phyloP scores from a whole-genome alignment of 192 early-diverging fungal species.

The Rhizoclosmatium globosum region DNA sequence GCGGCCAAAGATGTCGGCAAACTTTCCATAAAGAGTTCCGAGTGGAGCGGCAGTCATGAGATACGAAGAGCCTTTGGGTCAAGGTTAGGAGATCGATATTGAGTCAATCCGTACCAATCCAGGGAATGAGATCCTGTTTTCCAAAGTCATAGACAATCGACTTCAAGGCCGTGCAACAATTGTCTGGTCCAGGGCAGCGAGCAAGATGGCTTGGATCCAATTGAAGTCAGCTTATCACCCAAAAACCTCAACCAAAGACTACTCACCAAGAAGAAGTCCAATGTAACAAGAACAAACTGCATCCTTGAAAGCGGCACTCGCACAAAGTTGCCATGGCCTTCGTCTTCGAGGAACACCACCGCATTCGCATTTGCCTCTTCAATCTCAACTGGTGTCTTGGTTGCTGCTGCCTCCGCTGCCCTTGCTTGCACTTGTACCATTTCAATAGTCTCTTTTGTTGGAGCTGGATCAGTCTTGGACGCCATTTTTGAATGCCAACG shows the following conservation, averaged over 20 bases:
- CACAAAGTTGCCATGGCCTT: neutral
- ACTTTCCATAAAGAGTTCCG: conserved; percentile 70
- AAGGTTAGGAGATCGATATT: conserved; percentile 20
- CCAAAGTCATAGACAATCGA: conserved; percentile 76
- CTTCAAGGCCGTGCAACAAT: conserved; percentile 38
- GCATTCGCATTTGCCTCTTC: neutral
- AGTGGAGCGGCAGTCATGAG: conserved; percentile 75
- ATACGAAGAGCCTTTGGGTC: conserved; percentile 62
- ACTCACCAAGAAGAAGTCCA: conserved; percentile 29
- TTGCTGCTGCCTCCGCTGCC: too few species aligned
- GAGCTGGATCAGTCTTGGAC: neutral
- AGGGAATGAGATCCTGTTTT: conserved; percentile 71
- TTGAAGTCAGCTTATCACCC: neutral
- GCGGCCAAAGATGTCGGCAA: conserved; percentile 65
- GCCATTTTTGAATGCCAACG: neutral
- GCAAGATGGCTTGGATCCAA: conserved; percentile 23
- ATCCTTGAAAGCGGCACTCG: conserved; percentile 26
- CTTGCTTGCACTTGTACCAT: too few species aligned
- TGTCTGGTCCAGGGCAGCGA: conserved; percentile 39
- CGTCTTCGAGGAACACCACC: neutral
- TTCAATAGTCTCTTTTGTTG: too few species aligned
- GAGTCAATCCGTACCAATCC: conserved; percentile 63
- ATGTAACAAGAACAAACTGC: conserved; percentile 34
- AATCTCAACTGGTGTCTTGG: neutral
- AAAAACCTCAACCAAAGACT: neutral